Evolutionary conservation across 768 basidiomycete species (phyloP), one percentile per base, ranked within the genome.

Genomic region (Podaxis sp.): DNA sequence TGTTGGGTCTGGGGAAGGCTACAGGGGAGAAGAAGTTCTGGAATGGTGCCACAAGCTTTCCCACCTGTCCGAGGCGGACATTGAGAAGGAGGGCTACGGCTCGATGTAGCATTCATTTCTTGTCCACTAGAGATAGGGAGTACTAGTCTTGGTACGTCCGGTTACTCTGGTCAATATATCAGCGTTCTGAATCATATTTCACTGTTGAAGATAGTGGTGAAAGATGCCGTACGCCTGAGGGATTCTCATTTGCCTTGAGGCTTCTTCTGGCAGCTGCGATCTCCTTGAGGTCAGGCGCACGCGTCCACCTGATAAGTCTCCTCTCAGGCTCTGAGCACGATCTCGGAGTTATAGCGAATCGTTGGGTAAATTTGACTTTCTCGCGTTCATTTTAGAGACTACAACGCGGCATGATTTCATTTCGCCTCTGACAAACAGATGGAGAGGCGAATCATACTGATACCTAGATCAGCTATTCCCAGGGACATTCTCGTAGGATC

Each of bases 361-460:
- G 15, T 50, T 48, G 30, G 17, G 44, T 38, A 28, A 33, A 11
- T 49, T 26, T 30, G 2, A 48, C 13, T 22, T 62, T 62, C 54
- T 40, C 55, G 61, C 61, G 46, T 62, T 62, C 61, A 62, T 62
- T 38, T 62, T 17, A 56, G 36, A 11, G 38, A n/a, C 17, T 44
- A 46, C 17, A 50, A 49, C 36, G 48, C 8, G 40, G 48, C 22
- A 20, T 20, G 59, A 60, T 28, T 52, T 53, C 40, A 62, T 55
- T 30, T 62, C 54, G 33, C 61, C 28, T 56, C 61, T 38, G 33
- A 26, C 44, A 20, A 62, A 50, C 48, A 60, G 51, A 30, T 22
- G 22, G 30, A 50, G 26, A 17, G 55, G 46, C 15, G 48, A 56
- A 36, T 33, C 55, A 62, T 24, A 30, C 46, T 55, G 52, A 55